Evolutionary conservation across 192 early-diverging fungal species (phyloP).

Genomic region (Neocallimastix lanati): DNA sequence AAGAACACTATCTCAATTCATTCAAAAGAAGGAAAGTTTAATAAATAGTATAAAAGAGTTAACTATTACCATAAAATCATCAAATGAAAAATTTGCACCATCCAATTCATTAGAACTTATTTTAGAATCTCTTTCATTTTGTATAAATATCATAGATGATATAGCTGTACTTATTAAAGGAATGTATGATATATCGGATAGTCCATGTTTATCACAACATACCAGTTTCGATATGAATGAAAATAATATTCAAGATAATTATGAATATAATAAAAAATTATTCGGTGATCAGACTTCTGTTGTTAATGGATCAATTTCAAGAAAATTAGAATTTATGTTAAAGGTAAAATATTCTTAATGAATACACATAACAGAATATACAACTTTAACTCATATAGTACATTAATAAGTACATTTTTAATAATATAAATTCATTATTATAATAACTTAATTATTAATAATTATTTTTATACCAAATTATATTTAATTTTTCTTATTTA

Average conservation of each 20-base stretch:
- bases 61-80: background rate
- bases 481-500: too few species aligned
- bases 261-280: background rate
- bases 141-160: background rate
- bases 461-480: too few species aligned
- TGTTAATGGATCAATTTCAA: background rate
- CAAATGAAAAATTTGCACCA: background rate
- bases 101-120: background rate
- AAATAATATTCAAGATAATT: background rate
- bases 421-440: too few species aligned
- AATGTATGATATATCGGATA: background rate
- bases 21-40: background rate
- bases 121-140: background rate
- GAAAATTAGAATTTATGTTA: background rate
- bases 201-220: background rate
- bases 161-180: background rate
- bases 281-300: background rate
- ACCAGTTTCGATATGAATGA: background rate
- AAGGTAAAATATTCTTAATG: background rate
- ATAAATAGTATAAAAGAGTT: background rate
- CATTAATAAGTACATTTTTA: too few species aligned
- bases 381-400: too few species aligned
- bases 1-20: background rate
- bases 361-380: too few species aligned
- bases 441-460: too few species aligned